Percentiles rank a stretch among this genome's conserved stretches.
Conservation (phyloP, 164 flowering plant species). For the Aristolochia californica region DNA sequence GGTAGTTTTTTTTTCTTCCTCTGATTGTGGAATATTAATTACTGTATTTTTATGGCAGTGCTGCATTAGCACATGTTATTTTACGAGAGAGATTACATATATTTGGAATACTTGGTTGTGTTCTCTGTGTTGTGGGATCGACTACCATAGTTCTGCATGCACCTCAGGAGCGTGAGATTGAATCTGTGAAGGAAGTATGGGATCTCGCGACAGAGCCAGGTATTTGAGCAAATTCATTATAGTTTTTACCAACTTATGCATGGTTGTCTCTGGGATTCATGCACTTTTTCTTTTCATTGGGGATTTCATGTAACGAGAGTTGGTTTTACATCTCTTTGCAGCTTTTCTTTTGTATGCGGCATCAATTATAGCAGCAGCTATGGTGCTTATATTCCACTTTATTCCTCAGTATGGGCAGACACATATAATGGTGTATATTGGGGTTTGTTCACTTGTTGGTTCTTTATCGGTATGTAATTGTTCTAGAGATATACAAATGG, state of each 20-base stretch:
- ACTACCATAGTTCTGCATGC: constrained; percentile 90
- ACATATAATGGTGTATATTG: constrained; percentile 69
- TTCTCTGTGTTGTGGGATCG: constrained; percentile 84
- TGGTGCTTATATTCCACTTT: constrained; percentile 42
- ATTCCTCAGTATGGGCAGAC: constrained; percentile 73
- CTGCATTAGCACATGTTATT: constrained; percentile 81
- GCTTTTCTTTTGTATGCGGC: constrained; percentile 63
- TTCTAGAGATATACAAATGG: background rate
- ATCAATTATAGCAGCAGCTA: constrained; percentile 40
- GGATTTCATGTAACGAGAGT: too few relatives aligned
- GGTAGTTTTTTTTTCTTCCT: background rate
- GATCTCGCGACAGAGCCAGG: constrained; percentile 94
- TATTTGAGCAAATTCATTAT: constrained; percentile 8
- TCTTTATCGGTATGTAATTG: constrained; percentile 49
- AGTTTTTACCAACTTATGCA: background rate
- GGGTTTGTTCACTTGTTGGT: constrained; percentile 78
- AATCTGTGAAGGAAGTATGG: constrained; percentile 86
- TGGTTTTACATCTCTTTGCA: constrained; percentile 24
- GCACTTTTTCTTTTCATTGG: too few relatives aligned
- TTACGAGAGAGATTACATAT: constrained; percentile 70
- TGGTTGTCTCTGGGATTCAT: too few relatives aligned
- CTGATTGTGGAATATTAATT: background rate
- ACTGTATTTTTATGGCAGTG: constrained; percentile 41
- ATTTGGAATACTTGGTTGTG: constrained; percentile 87
- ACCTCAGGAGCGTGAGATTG: constrained; percentile 76